Conservation (phyloP, 108 stramenopile species). For the Epipyxis sp. region DNA sequence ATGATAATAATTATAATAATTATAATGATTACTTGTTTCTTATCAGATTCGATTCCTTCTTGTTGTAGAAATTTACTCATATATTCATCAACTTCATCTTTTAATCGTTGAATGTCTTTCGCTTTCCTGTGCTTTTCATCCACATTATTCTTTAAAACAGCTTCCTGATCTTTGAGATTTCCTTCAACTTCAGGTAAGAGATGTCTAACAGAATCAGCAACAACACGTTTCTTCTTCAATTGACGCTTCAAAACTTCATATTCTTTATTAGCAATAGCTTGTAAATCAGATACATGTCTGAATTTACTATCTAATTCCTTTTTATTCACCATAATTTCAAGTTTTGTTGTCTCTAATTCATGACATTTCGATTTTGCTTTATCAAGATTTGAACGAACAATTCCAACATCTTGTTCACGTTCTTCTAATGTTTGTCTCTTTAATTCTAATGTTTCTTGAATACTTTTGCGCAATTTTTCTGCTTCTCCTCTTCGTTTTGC, state of each 20-base stretch:
- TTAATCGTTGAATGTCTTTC: slow-evolving; percentile 28
- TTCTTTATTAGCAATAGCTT: slow-evolving; percentile 36
- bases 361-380: slow-evolving; percentile 23
- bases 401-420: slow-evolving; percentile 11
- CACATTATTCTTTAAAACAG: not conserved
- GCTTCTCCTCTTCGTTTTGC: not conserved
- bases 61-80: slow-evolving; percentile 45
- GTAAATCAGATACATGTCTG: slow-evolving; percentile 31
- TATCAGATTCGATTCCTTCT: slow-evolving; percentile 41
- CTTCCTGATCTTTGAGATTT: slow-evolving; percentile 39
- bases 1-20: not conserved
- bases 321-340: slow-evolving; percentile 21
- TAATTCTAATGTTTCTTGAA: slow-evolving; percentile 19
- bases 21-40: slow-evolving; percentile 6
- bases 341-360: not conserved
- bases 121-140: slow-evolving; percentile 30
- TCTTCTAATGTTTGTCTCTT: slow-evolving; percentile 23
- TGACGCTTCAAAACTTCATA: slow-evolving; percentile 30
- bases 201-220: not conserved
- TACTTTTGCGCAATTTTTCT: slow-evolving; percentile 2
- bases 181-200: slow-evolving; percentile 17
- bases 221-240: slow-evolving; percentile 43
- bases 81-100: slow-evolving; percentile 53
- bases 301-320: slow-evolving; percentile 41
- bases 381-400: slow-evolving; percentile 27